These are phyloP conservation scores for Suhomyces kilbournensis DNA, from an alignment of 805 yeast genomes.

Conservation along the genomic window DNA sequence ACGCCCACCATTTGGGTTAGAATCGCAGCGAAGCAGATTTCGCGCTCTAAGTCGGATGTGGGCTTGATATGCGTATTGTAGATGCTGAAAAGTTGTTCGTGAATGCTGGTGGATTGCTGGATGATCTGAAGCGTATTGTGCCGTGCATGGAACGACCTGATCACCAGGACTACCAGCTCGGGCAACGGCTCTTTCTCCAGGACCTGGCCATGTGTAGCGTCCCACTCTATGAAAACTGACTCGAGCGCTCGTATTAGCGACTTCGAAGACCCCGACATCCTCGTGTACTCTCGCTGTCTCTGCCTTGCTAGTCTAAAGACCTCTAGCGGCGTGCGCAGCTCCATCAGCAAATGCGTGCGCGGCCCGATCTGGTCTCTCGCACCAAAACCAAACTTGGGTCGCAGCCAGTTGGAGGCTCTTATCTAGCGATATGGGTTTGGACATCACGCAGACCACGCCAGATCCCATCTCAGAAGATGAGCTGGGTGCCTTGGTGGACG, in stretches of 20 bases:
- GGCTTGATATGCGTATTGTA: slow-evolving; percentile 31
- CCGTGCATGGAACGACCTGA: slow-evolving; percentile 13
- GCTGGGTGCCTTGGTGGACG: background rate
- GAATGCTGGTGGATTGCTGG: slow-evolving; percentile 27
- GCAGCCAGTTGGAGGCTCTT: background rate
- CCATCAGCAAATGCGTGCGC: background rate
- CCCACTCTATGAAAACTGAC: slow-evolving; percentile 23
- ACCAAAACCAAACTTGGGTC: background rate
- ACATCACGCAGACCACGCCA: slow-evolving; percentile 1
- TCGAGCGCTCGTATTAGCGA: slow-evolving; percentile 26
- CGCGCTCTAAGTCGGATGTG: slow-evolving; percentile 26
- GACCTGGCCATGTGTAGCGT: background rate
- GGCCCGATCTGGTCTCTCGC: background rate
- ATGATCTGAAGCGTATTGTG: slow-evolving; percentile 36
- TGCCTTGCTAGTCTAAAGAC: background rate
- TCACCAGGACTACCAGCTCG: slow-evolving; percentile 1
- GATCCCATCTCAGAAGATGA: background rate
- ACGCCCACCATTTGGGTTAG: slow-evolving; percentile 33
- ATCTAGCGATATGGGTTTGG: background rate
- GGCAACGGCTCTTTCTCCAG: background rate
- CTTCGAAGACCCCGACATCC: slow-evolving; percentile 24
- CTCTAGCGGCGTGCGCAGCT: background rate
- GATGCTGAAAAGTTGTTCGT: slow-evolving; percentile 34
- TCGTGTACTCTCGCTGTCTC: background rate
- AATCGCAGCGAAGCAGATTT: slow-evolving; percentile 37